Evolutionary conservation across 148 eudicot species (phyloP), one percentile per base, ranked within the genome.

Genomic region (Polygonum maritimum): DNA sequence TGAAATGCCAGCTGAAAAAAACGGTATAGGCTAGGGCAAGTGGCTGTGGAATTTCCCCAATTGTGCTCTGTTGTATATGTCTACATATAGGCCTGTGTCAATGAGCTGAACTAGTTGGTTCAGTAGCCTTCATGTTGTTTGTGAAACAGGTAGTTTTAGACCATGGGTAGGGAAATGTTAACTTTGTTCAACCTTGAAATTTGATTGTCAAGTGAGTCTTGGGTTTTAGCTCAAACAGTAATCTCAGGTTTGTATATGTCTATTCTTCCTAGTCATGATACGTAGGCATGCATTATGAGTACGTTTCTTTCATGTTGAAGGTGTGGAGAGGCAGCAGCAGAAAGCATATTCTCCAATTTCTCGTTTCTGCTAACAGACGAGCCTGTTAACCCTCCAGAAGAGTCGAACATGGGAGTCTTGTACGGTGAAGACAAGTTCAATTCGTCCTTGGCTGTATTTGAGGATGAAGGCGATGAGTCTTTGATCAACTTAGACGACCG

Each of bases 311-410:
- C 39, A 52, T 60, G 45, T 35, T 83, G 78, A 71, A 95, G 98
- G 87, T 95, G 98, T 48, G 94, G 94, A 38, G 85, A 82, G 80
- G 89, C 91, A 63, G 88, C 97, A 62, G 86, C 90, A 12, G 84
- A 92, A 67, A 79, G 86, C 47, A 67, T 95, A 51, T 95, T 82
- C 83, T 87, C 86, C 54, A 86, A 88, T 82, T 92, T 95, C 85
- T 79, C 96, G 10, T 84, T 95, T 47, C 73, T 95, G 78, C 75
- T 95, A 65, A 84, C 87, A 8, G 97, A 92, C 79, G 94, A 92
- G 79, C 97, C 90, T 9, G 80, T 95, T 45, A 79, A 85, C 76
- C 96, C 87, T 80, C 89, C 86, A 0, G 96, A 95, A 31, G 79
- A 81, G 70, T 82, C 84, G 48, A 79, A 84, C 78, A 81, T 92